These are phyloP conservation scores for Fusarium dlaminii DNA, from an alignment of 2,329 filamentous ascomycete genomes.

Conservation along the genomic window DNA sequence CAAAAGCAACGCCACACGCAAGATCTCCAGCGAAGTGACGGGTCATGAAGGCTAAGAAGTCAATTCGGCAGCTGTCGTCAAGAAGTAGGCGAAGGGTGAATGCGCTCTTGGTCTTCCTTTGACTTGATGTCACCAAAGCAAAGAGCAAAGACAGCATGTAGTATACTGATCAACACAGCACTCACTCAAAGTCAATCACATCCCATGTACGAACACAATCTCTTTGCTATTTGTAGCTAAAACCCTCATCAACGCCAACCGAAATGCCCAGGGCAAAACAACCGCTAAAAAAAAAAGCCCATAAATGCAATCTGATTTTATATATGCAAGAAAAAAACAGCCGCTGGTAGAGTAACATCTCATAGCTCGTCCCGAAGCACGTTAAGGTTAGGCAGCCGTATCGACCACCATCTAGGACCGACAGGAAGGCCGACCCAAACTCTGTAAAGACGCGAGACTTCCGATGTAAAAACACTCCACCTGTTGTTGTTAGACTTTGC, in stretches of 20 bases:
- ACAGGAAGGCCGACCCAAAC: slow-evolving; percentile 64
- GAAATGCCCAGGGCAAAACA: slow-evolving; percentile 6
- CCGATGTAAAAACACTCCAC: slow-evolving; percentile 55
- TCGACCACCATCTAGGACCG: slow-evolving; percentile 57
- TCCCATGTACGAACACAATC: not conserved
- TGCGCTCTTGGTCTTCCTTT: not conserved
- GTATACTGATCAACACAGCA: not conserved
- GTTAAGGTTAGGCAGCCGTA: slow-evolving; percentile 55
- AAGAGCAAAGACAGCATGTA: not conserved
- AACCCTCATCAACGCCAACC: slow-evolving; percentile 5
- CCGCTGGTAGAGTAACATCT: slow-evolving; percentile 11
- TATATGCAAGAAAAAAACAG: not conserved
- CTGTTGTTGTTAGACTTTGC: slow-evolving; percentile 42
- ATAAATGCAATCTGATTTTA: slow-evolving; percentile 1
- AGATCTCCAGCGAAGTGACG: not conserved
- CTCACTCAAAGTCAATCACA: not conserved
- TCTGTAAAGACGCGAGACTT: slow-evolving; percentile 58
- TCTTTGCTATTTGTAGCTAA: not conserved
- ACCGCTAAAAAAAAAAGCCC: slow-evolving; percentile 15
- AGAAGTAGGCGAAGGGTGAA: not conserved
- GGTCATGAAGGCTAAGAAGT: not conserved
- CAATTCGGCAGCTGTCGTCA: not conserved
- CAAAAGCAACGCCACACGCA: not conserved
- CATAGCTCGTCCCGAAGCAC: slow-evolving; percentile 60
- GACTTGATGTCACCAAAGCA: not conserved